A percentile compares a stretch with the other conserved stretches of the same genome.
phyloP scores from a whole-genome alignment of 495 filamentous ascomycete species.

The Penicillium goetzii region DNA sequence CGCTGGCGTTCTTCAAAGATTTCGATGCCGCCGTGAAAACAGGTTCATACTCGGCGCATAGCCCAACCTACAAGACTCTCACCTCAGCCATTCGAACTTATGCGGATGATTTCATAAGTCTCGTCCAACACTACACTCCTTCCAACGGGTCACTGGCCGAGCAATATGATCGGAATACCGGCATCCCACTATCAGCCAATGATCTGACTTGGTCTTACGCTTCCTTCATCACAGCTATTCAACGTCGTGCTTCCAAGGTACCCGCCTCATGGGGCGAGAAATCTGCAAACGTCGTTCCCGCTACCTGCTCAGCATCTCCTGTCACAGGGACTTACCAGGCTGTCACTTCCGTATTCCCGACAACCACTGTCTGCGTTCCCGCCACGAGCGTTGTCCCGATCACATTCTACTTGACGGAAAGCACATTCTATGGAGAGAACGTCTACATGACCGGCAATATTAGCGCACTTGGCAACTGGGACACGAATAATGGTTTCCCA shows the following conservation, averaged over 20 bases:
- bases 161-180: conserved; percentile 56
- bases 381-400: conserved; percentile 13
- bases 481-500: conserved; percentile 11
- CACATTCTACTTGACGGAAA: conserved; percentile 20
- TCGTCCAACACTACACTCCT: conserved; percentile 44
- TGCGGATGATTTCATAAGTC: conserved; percentile 53
- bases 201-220: conserved; percentile 54
- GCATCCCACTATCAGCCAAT: conserved; percentile 53
- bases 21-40: conserved; percentile 50
- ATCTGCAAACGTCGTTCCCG: conserved; percentile 23
- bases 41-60: conserved; percentile 48
- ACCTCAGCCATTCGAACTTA: conserved; percentile 55
- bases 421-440: conserved; percentile 20
- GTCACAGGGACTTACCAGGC: conserved; percentile 28
- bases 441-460: conserved; percentile 16
- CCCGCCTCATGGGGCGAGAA: conserved; percentile 29
- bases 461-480: conserved; percentile 10
- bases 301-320: conserved; percentile 27
- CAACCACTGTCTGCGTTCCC: conserved; percentile 11
- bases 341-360: conserved; percentile 21
- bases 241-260: conserved; percentile 19
- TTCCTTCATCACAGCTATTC: conserved; percentile 44
- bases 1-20: conserved; percentile 61
- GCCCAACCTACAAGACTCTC: conserved; percentile 50
- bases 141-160: conserved; percentile 57